Conservation (phyloP, 176 grass and related monocot genomes). For the Melocanna baccifera region DNA sequence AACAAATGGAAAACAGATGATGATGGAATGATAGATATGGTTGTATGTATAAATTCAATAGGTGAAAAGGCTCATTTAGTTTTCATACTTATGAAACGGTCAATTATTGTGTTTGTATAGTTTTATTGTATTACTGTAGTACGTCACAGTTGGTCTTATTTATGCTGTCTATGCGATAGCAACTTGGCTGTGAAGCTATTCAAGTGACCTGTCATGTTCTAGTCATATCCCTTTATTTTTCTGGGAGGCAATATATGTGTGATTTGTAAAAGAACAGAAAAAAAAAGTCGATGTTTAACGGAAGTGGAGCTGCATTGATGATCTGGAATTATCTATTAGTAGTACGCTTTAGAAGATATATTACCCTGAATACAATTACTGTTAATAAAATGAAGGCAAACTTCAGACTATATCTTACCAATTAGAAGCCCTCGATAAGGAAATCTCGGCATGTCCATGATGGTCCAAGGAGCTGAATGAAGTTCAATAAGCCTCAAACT, state of each 20-base stretch:
- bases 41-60: neutral
- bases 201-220: neutral
- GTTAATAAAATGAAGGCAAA: neutral
- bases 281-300: neutral
- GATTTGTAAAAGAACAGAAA: neutral
- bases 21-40: neutral
- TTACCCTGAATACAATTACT: neutral
- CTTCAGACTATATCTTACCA: conserved; percentile 44
- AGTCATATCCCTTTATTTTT: neutral
- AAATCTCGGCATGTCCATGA: conserved; percentile 77
- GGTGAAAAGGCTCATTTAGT: neutral
- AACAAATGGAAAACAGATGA: neutral
- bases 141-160: neutral
- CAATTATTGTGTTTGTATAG: neutral
- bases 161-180: neutral
- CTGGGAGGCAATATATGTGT: neutral
- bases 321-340: neutral
- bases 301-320: neutral
- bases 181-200: neutral
- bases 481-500: conserved; percentile 55
- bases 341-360: neutral
- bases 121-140: neutral
- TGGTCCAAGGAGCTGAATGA: conserved; percentile 77
- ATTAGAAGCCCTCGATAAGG: conserved; percentile 86
- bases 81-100: neutral